A percentile compares a stretch with the other conserved stretches of the same genome.
These are phyloP conservation scores for Solanum virginianum DNA, from an alignment of 257 asterid genomes.

Conservation along the genomic window DNA sequence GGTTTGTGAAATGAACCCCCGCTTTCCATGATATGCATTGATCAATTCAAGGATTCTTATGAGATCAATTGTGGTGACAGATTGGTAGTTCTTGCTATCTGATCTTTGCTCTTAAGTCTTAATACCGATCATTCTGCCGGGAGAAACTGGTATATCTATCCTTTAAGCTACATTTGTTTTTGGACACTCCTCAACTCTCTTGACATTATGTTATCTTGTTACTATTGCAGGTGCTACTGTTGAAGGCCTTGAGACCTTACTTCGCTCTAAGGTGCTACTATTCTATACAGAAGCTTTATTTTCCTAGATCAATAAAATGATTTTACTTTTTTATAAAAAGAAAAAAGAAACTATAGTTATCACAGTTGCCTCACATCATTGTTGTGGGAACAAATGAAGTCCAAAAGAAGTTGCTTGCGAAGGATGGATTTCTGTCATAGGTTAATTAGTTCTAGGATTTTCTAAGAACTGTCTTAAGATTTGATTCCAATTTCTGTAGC, in stretches of 20 bases:
- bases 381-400: background rate
- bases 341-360: background rate
- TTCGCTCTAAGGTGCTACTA: constrained; percentile 69
- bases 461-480: background rate
- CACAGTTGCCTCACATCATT: background rate
- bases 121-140: background rate
- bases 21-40: background rate
- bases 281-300: background rate
- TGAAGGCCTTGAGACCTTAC: constrained; percentile 71
- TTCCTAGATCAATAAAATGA: background rate
- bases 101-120: background rate
- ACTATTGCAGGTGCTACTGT: constrained; percentile 68
- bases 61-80: background rate
- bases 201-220: background rate
- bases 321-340: background rate
- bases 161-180: background rate
- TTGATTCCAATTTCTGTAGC: background rate
- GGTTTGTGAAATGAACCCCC: background rate
- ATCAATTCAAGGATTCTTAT: too few species aligned
- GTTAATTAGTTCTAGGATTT: background rate
- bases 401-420: background rate
- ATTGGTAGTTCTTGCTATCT: background rate
- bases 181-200: background rate
- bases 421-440: background rate
- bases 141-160: background rate